Percentiles rank a stretch among this genome's conserved stretches.
These are phyloP conservation scores for Aspergillus awamori DNA, from an alignment of 2,329 filamentous ascomycete genomes.

Conservation along the genomic window DNA sequence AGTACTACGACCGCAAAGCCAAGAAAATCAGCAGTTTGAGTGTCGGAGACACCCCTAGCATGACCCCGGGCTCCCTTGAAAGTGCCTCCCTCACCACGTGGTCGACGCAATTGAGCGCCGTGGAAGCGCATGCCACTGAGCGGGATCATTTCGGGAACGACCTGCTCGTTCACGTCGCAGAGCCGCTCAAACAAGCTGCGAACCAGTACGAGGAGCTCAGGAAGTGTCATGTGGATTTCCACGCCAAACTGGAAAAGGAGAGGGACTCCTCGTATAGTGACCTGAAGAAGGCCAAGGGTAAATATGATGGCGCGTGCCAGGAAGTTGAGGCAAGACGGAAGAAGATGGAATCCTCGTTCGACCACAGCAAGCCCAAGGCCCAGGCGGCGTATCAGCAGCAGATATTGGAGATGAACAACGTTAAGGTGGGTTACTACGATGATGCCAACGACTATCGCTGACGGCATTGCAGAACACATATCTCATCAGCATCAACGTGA, in stretches of 20 bases:
- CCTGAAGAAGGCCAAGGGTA: constrained; percentile 84
- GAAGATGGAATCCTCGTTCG: constrained; percentile 91
- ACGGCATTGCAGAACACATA: constrained; percentile 74
- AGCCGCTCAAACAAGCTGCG: constrained; percentile 77
- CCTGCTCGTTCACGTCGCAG: constrained; percentile 77
- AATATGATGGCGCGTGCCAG: constrained; percentile 90
- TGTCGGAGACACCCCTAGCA: constrained; percentile 86
- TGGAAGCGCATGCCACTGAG: constrained; percentile 84
- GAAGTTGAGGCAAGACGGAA: constrained; percentile 93
- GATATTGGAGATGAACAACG: constrained; percentile 91
- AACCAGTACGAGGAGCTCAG: constrained; percentile 85
- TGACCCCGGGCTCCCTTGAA: constrained; percentile 94
- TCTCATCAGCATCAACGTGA: constrained; percentile 91
- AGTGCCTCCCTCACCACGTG: constrained; percentile 96
- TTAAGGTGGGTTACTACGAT: constrained; percentile 58
- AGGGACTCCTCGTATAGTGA: constrained; percentile 82
- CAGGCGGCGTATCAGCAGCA: constrained; percentile 92
- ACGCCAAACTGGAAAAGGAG: constrained; percentile 85
- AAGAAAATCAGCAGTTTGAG: constrained; percentile 85
- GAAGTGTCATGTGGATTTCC: constrained; percentile 87
- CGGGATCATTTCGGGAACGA: constrained; percentile 84
- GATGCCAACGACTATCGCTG: constrained; percentile 23
- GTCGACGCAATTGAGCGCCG: constrained; percentile 87
- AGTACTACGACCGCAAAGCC: constrained; percentile 96
- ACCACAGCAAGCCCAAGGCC: constrained; percentile 81